Evolutionary conservation across 2,329 filamentous ascomycete genomes (phyloP).

Genomic region (Nemania sp.): DNA sequence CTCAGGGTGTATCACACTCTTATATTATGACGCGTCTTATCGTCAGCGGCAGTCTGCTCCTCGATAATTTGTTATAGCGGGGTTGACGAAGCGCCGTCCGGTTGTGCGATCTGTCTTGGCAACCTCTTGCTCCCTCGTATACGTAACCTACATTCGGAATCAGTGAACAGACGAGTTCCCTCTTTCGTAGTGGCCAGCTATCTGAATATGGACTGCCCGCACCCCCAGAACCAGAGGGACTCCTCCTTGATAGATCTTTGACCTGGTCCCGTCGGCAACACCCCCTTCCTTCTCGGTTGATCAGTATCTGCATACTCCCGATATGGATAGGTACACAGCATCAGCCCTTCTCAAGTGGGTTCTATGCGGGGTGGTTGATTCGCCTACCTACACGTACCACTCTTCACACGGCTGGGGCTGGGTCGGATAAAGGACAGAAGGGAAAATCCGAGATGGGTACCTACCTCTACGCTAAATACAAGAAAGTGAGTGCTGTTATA

Average conservation of each 20-base stretch:
- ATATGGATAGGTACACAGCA: neutral
- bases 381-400: too few species aligned
- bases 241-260: neutral
- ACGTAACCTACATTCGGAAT: neutral
- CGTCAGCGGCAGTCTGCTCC: neutral
- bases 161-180: neutral
- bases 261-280: neutral
- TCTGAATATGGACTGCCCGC: neutral
- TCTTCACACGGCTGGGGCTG: neutral
- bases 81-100: neutral
- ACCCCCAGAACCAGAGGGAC: neutral
- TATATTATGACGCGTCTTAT: constrained; percentile 16
- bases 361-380: neutral
- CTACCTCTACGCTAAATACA: neutral
- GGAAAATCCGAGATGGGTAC: neutral
- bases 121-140: constrained; percentile 10
- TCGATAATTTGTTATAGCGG: constrained; percentile 10
- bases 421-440: neutral
- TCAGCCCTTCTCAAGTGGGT: neutral
- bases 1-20: constrained; percentile 19
- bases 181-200: constrained; percentile 2
- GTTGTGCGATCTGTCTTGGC: constrained; percentile 14
- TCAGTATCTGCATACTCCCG: neutral
- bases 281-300: neutral
- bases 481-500: too few species aligned